Evolutionary conservation across 768 basidiomycete genomes (phyloP), one percentile per base, ranked within the genome.

Genomic region (Pleurotus sapidus): DNA sequence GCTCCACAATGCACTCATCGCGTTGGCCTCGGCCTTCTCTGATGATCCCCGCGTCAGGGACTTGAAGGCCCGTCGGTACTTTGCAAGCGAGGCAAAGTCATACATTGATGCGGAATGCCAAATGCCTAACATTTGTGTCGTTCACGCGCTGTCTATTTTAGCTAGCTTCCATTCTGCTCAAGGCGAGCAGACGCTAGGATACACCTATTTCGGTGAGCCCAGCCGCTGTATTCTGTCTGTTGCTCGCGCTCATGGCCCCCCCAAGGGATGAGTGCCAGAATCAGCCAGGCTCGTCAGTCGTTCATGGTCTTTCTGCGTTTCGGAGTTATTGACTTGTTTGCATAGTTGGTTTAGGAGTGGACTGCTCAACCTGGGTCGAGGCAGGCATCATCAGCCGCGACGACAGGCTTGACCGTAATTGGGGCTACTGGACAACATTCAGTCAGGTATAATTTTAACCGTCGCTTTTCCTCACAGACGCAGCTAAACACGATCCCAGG

Each of bases 1-100:
- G 80, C 74, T 89, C 6, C 88, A 89, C 69, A 89, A 89, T 60
- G 77, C 86, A 1, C 74, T 87, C 2, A 68, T 89, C 4, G 72
- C 79, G 0, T 58, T 81, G 20, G 78, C 72, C 3, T 64, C 73
- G 5, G 76, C 75, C 0, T 77, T 79, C 45, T 73, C 77, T 1
- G 79, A 81, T 39, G 76, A 79, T 20, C 76, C 75, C 5, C 65
- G 64, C 46, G 70, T 79, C 54, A 66, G 75, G 15, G 77, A 80
- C 60, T 60, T 75, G 53, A 76, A 74, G 57, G 62, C 77, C 1
- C 72, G 79, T 5, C 70, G 73, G 46, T 71, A 72, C 30, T 80
- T 78, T 48, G 75, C 74, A 34, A 66, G 72, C 14, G 66, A 67
- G 25, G 78, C 79, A 2, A 81, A 81, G 66, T 72, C 71, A 25